Conservation (phyloP, 164 flowering plant species). For the Pachysandra terminalis region DNA sequence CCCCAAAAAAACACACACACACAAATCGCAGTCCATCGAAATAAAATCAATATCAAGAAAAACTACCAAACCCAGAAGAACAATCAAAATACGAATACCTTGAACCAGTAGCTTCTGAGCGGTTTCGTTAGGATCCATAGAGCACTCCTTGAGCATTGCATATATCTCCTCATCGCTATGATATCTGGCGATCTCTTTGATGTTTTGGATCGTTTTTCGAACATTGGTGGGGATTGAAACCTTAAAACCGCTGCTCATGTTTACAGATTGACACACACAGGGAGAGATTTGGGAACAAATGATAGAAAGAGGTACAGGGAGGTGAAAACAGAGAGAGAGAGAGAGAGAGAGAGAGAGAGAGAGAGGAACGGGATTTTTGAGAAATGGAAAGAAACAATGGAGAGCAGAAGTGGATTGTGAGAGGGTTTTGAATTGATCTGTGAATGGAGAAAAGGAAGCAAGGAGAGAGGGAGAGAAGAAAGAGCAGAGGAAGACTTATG, state of each 20-base stretch:
- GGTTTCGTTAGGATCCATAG: conserved; percentile 94
- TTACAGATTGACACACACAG: conserved; percentile 13
- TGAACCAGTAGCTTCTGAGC: conserved; percentile 67
- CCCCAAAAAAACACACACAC: neutral
- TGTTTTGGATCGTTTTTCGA: conserved; percentile 59
- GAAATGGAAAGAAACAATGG: neutral
- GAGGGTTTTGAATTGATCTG: neutral
- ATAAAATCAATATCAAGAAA: neutral
- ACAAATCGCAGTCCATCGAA: conserved; percentile 4
- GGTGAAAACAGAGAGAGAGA: neutral
- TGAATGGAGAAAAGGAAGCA: neutral
- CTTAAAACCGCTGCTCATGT: conserved; percentile 62
- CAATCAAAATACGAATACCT: conserved; percentile 32
- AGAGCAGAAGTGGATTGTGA: too few relatives aligned
- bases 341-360: neutral
- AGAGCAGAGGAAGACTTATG: neutral
- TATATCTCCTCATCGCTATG: conserved; percentile 79
- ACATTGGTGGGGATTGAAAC: conserved; percentile 57
- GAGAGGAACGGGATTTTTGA: neutral
- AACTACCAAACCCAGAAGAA: neutral
- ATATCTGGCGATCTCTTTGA: conserved; percentile 78
- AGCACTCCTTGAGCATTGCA: conserved; percentile 84
- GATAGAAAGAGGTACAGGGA: neutral
- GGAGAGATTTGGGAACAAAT: neutral
- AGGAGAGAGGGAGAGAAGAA: neutral